Evolutionary conservation across 23 red algal species (phyloP).

Genomic region (Gracilaria gracilis): DNA sequence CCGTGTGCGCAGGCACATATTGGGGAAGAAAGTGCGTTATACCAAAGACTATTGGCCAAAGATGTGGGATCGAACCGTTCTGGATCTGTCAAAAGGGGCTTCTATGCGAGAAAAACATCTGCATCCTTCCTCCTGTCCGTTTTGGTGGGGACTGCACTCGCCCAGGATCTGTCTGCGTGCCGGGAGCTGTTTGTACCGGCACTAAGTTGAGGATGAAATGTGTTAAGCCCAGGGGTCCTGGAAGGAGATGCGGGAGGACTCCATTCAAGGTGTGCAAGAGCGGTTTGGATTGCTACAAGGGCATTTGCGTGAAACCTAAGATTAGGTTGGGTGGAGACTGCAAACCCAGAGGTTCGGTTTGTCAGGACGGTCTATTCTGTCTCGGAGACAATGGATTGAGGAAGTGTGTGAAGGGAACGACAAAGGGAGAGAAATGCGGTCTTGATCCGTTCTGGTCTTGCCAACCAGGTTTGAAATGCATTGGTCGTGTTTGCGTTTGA

Average conservation of each 20-base stretch:
- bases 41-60: conserved; percentile 10
- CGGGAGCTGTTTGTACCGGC: conserved; percentile 30
- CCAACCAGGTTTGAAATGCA: background rate
- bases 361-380: conserved; percentile 22
- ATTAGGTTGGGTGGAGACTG: conserved; percentile 5
- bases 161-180: conserved; percentile 21
- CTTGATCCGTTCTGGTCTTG: conserved; percentile 46
- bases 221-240: conserved; percentile 21
- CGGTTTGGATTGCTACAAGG: background rate
- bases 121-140: background rate
- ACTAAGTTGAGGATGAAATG: conserved; percentile 25
- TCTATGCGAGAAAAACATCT: background rate
- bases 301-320: background rate
- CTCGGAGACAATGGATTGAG: background rate
- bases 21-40: conserved; percentile 26
- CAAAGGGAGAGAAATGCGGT: conserved; percentile 1
- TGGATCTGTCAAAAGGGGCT: conserved; percentile 44
- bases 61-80: conserved; percentile 26
- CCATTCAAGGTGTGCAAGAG: conserved; percentile 13
- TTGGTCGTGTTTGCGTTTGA: background rate
- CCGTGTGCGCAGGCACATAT: conserved; percentile 5
- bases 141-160: conserved; percentile 14
- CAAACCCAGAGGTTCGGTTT: conserved; percentile 8
- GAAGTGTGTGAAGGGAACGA: conserved; percentile 69
- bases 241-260: background rate